Evolutionary conservation across 83 land plant species (phyloP).

Genomic region (Picea engelmannii): DNA sequence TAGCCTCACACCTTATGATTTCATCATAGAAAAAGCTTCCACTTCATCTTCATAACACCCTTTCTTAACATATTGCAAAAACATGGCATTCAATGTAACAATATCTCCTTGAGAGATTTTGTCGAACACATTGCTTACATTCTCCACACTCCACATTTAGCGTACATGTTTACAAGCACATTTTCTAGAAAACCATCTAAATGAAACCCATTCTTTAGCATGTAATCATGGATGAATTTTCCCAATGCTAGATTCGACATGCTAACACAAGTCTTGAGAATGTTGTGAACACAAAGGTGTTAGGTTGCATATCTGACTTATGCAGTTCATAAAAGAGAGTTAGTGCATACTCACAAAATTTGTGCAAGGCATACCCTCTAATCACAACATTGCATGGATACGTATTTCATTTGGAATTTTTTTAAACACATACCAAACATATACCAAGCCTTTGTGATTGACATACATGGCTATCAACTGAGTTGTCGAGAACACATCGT

Average conservation of each 20-base stretch:
- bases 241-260: background rate
- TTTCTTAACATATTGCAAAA: conserved; percentile 30
- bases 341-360: conserved; percentile 14
- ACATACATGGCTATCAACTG: too few species aligned
- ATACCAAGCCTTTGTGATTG: too few species aligned
- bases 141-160: background rate
- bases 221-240: conserved; percentile 6
- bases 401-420: too few species aligned
- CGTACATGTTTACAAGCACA: conserved; percentile 16
- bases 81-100: conserved; percentile 39
- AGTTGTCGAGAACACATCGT: too few species aligned
- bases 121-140: conserved; percentile 29
- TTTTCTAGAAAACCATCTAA: background rate
- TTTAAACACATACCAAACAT: too few species aligned
- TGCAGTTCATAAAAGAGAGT: conserved; percentile 29
- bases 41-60: conserved; percentile 26
- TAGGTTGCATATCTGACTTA: conserved; percentile 19
- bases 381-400: conserved; percentile 44
- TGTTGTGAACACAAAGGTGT: conserved; percentile 30
- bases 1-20: conserved; percentile 16
- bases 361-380: conserved; percentile 32
- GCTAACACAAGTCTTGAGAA: conserved; percentile 27
- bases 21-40: conserved; percentile 25
- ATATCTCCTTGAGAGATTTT: conserved; percentile 29
- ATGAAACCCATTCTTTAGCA: conserved; percentile 4